These are phyloP conservation scores for Ophiosphaerella korrae DNA, from an alignment of 2,329 filamentous ascomycete species.

Conservation along the genomic window DNA sequence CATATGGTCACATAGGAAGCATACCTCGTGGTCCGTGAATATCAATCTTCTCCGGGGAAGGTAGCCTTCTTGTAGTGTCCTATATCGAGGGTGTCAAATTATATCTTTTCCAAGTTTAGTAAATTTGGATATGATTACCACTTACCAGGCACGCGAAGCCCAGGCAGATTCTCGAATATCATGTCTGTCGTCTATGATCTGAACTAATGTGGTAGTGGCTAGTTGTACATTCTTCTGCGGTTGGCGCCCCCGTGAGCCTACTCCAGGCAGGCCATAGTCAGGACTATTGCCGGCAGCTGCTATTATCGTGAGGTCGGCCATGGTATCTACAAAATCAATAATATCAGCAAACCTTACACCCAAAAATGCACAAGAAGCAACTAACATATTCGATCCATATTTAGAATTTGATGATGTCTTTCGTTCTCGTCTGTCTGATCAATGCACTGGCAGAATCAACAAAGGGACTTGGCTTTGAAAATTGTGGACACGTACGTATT, in stretches of 20 bases:
- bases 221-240: not conserved
- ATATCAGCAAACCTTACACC: too few relatives aligned
- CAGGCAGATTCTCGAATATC: not conserved
- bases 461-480: not conserved
- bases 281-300: constrained; percentile 8
- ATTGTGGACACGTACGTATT: not conserved
- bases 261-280: constrained; percentile 10
- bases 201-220: not conserved
- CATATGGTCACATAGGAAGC: not conserved
- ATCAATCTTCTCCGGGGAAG: not conserved
- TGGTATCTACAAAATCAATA: constrained; percentile 1
- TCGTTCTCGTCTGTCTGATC: constrained; percentile 9
- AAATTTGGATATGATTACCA: too few relatives aligned
- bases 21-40: constrained; percentile 2
- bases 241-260: not conserved
- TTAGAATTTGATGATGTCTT: constrained; percentile 7
- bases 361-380: too few relatives aligned
- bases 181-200: not conserved
- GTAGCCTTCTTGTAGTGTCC: constrained; percentile 4
- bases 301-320: constrained; percentile 15
- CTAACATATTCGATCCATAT: constrained; percentile 8
- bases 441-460: constrained; percentile 10
- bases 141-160: constrained; percentile 1
- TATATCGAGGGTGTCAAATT: too few relatives aligned
- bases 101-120: too few relatives aligned